Base-by-base conservation (phyloP, 495 filamentous ascomycete genomes). In the Melanomma pulvis-pyrius region DNA sequence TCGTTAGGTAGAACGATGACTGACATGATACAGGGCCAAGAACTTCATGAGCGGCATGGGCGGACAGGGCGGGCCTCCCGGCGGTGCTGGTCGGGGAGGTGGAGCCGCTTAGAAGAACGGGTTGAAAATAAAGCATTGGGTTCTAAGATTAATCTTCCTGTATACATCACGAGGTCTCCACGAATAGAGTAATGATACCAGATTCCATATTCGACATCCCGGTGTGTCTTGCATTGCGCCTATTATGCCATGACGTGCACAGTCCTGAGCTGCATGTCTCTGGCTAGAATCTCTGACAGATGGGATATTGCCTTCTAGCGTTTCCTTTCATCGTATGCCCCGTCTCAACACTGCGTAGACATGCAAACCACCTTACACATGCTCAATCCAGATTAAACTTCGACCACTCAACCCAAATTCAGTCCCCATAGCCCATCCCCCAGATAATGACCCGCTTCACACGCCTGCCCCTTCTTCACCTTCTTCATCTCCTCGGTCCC, bases 401-500 rank as follows among this genome's bases (percentile, higher is more conserved):
- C 50, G 24, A 34, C 17, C 53, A 19, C 52, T 76, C 71, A 96
- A 76, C 92, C 90, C 61, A 90, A 76, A 63, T 77, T 79, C 77
- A 96, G 77, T 79, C 80, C 88, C 94, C 94, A 98, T 67, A 98
- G 76, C 58, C 93, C 94, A 85, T 98, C 94, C 7, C 96, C 94
- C 49, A 97, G 74, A 82, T 87, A 97, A 86, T 97, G 93, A 54
- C 89, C 90, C 64, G 88, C 86, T 82, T 98, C 94, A 72, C 97
- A 89, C 24, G 90, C 94, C 34, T 92, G 88, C 0, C 92, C 96
- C 80, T 96, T 97, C 66, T 90, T 90, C 80, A 93, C 91, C 72
- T 84, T 88, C 84, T 91, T 96, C 69, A 96, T 90, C 77, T 97
- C 92, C 82, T 90, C 87, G 0, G 94, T 97, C 13, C 92, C 89